A percentile compares a stretch with the other conserved stretches of the same genome.
Evolutionary conservation across 75 land plant genomes (phyloP).

Genomic region (Pinus albicaulis): DNA sequence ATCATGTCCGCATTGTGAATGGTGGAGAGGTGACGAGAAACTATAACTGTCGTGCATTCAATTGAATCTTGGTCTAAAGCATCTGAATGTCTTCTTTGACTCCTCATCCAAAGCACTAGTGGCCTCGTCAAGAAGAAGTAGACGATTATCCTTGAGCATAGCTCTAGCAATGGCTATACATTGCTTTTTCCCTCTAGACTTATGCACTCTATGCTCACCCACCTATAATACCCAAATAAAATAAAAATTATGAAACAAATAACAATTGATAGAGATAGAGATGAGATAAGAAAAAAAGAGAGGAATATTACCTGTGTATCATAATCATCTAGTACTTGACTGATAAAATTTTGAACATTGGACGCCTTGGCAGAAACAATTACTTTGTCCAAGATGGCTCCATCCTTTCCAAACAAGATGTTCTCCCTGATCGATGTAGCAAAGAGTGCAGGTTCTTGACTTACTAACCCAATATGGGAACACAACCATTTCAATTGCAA

Average conservation of each 20-base stretch:
- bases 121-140: no score
- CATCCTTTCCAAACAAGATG: slow-evolving; percentile 29
- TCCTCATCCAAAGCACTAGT: no score
- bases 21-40: slow-evolving; percentile 79
- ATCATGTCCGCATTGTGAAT: slow-evolving; percentile 61
- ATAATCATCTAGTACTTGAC: slow-evolving; percentile 12
- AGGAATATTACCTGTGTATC: slow-evolving; percentile 3
- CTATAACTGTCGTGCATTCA: slow-evolving; percentile 27
- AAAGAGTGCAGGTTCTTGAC: slow-evolving; percentile 45
- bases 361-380: slow-evolving; percentile 30
- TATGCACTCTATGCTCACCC: no score
- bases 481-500: slow-evolving; percentile 23
- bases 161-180: no score
- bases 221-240: no score
- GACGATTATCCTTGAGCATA: no score
- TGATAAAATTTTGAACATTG: slow-evolving; percentile 42
- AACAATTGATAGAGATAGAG: no score
- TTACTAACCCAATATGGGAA: slow-evolving; percentile 30
- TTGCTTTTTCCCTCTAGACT: no score
- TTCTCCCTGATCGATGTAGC: slow-evolving; percentile 30
- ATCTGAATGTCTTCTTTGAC: no score
- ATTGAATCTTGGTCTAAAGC: not conserved
- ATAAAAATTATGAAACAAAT: no score
- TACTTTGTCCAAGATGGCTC: slow-evolving; percentile 24
- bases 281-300: no score